A percentile compares a stretch with the other conserved stretches of the same genome.
phyloP scores from a whole-genome alignment of 176 grass and related monocot genomes.

The Aegilops tauschii region DNA sequence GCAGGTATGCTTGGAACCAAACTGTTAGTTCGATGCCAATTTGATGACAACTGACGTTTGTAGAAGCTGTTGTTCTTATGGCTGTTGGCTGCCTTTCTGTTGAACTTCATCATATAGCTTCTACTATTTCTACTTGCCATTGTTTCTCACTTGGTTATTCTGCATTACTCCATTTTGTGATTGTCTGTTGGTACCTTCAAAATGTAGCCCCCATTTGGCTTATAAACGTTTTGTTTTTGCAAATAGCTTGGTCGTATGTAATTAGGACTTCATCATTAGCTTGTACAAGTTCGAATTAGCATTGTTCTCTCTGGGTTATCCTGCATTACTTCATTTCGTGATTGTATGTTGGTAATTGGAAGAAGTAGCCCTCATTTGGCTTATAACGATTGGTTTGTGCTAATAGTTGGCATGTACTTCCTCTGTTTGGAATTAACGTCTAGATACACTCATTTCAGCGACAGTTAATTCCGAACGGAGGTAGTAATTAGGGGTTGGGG shows the following conservation, averaged over 20 bases:
- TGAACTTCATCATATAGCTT: background rate
- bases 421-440: too few species aligned
- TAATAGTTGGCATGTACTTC: background rate
- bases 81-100: background rate
- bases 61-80: background rate
- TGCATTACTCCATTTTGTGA: background rate
- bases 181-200: background rate
- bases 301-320: background rate
- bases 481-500: background rate
- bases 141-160: background rate
- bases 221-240: background rate
- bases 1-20: slow-evolving; percentile 39
- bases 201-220: background rate
- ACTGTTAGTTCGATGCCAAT: background rate
- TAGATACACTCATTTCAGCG: too few species aligned
- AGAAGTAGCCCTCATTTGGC: background rate
- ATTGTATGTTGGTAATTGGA: background rate
- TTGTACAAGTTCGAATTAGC: background rate
- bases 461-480: too few species aligned
- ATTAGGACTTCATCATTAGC: background rate
- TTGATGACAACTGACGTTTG: background rate
- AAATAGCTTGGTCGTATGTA: background rate
- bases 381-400: background rate
- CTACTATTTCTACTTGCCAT: background rate
- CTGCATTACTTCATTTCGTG: background rate